Percentiles rank a stretch among this genome's conserved stretches.
Conservation (phyloP, 768 basidiomycete species). For the Cystofilobasidium ferigula region DNA sequence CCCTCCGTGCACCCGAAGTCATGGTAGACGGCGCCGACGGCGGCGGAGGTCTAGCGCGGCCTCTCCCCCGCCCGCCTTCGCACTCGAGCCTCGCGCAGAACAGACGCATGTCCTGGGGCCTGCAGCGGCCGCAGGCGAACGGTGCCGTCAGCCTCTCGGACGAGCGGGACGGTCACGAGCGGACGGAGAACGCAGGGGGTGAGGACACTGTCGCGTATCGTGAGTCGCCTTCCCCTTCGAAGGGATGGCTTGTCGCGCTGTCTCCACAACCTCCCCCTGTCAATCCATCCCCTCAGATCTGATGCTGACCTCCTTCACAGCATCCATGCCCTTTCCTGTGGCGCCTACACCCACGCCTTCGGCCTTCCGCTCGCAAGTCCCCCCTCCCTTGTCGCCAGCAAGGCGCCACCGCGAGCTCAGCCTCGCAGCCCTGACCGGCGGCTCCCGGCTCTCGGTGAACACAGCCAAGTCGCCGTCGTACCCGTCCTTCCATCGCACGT, state of each 20-base stretch:
- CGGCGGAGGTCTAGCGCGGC: neutral
- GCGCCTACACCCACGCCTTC: too few species aligned
- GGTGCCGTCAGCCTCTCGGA: neutral
- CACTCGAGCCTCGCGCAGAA: neutral
- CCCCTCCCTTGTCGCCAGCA: neutral
- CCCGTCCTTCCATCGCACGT: neutral
- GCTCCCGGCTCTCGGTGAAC: neutral
- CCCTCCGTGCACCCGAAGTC: too few species aligned
- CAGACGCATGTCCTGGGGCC: neutral
- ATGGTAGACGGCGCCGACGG: neutral
- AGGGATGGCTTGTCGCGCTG: too few species aligned
- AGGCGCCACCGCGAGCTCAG: neutral
- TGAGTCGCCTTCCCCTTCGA: too few species aligned
- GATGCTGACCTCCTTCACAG: too few species aligned
- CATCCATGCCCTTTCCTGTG: too few species aligned
- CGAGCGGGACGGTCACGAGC: neutral
- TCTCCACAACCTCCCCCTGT: too few species aligned
- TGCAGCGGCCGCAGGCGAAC: neutral
- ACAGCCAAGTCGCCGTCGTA: neutral
- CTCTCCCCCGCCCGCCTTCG: slow-evolving; percentile 1
- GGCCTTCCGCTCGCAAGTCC: neutral
- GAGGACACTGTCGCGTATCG: too few species aligned
- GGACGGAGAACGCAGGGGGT: neutral
- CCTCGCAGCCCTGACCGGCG: neutral
- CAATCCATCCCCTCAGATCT: too few species aligned